A percentile compares a stretch with the other conserved stretches of the same genome.
Evolutionary conservation across 768 basidiomycete species (phyloP).

Genomic region (Boletus subparvulus): DNA sequence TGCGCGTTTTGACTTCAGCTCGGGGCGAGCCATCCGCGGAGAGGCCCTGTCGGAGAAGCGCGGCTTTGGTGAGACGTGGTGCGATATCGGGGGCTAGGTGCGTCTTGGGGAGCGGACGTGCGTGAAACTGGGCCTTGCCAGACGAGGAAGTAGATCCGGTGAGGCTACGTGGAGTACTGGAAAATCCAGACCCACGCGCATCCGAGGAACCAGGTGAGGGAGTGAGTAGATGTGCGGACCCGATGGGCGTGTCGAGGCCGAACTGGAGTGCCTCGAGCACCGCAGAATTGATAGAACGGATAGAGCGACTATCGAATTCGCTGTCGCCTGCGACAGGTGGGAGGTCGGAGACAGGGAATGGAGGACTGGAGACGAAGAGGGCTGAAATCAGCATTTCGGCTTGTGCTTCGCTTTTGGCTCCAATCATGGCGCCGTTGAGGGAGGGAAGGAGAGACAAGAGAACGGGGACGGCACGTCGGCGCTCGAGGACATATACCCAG

Average conservation of each 20-base stretch:
- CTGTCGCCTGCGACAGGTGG: constrained; percentile 43
- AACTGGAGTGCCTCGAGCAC: constrained; percentile 45
- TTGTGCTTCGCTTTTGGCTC: constrained; percentile 60
- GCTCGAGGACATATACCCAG: constrained; percentile 90
- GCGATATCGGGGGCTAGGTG: constrained; percentile 64
- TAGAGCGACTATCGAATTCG: constrained; percentile 35
- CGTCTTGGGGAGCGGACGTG: constrained; percentile 65
- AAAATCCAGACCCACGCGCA: constrained; percentile 20
- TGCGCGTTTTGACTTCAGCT: constrained; percentile 21
- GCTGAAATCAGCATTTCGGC: constrained; percentile 79
- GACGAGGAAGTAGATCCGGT: constrained; percentile 37
- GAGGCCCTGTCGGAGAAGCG: constrained; percentile 67
- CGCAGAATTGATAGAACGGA: constrained; percentile 47
- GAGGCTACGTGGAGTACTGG: constrained; percentile 29
- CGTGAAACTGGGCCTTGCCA: constrained; percentile 58
- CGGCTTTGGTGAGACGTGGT: constrained; percentile 74
- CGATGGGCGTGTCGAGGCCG: constrained; percentile 42
- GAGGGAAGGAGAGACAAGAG: constrained; percentile 74
- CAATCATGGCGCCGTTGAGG: constrained; percentile 59
- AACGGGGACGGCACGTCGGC: constrained; percentile 77
- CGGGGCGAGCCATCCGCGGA: constrained; percentile 37
- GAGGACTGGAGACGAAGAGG: constrained; percentile 81
- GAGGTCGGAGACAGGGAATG: constrained; percentile 68
- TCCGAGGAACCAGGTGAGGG: constrained; percentile 29
- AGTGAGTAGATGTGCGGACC: constrained; percentile 41